Conservation (phyloP, 768 basidiomycete genomes). For the Mrakia gelida region DNA sequence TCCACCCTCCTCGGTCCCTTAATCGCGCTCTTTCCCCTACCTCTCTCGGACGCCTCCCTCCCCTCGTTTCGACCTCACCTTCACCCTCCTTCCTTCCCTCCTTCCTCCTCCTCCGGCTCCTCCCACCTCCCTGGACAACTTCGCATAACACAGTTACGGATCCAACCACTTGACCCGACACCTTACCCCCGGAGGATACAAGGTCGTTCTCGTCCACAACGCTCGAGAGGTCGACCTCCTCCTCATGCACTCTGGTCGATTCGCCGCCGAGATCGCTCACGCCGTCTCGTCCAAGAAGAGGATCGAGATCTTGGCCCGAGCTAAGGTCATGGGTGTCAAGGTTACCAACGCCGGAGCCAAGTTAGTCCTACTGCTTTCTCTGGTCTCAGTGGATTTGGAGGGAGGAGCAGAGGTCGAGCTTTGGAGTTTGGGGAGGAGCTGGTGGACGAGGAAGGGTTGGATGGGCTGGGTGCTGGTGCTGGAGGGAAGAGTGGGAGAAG, state of each 20-base stretch:
- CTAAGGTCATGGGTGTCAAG: conserved; percentile 64
- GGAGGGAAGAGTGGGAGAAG: too few relatives aligned
- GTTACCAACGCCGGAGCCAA: conserved; percentile 21
- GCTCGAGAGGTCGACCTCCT: conserved; percentile 88
- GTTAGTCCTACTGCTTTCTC: neutral
- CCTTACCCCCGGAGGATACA: conserved; percentile 89
- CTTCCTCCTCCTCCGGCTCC: neutral
- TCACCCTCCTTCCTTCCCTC: neutral
- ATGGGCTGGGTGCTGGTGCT: too few relatives aligned
- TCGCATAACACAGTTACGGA: conserved; percentile 58
- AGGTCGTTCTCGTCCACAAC: conserved; percentile 94
- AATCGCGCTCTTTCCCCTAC: too few relatives aligned
- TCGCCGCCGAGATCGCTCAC: conserved; percentile 94
- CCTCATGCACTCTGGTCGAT: conserved; percentile 96
- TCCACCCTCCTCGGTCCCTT: neutral
- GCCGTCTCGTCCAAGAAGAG: conserved; percentile 94
- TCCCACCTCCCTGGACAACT: conserved; percentile 37
- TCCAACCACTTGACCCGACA: conserved; percentile 88
- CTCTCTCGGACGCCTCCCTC: neutral
- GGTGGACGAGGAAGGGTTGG: neutral
- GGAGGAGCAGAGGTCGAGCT: neutral
- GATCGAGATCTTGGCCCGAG: conserved; percentile 79
- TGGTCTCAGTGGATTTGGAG: neutral
- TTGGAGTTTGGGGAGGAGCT: neutral
- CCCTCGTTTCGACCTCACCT: conserved; percentile 13